These are phyloP conservation scores for Plasmodium vinckei DNA, from an alignment of 169 alveolate genomes.

Conservation along the genomic window DNA sequence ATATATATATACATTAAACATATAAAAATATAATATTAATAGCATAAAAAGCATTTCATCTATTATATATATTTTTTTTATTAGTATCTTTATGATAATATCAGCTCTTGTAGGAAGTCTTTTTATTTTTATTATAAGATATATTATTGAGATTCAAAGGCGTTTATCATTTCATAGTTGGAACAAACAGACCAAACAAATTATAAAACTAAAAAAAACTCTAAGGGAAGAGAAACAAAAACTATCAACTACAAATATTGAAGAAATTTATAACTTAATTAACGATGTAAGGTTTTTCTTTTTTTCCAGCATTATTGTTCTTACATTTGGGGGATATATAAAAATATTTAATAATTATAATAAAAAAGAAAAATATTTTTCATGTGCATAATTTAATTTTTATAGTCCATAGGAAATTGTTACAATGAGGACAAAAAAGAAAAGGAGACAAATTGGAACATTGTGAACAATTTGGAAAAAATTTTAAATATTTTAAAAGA, in stretches of 20 bases:
- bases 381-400: background rate
- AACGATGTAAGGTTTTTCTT: conserved; percentile 46
- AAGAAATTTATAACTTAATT: conserved; percentile 52
- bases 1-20: background rate
- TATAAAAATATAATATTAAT: background rate
- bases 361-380: conserved; percentile 4
- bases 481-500: conserved; percentile 64
- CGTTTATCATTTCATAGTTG: conserved; percentile 71
- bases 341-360: background rate
- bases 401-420: conserved; percentile 35
- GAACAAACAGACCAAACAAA: conserved; percentile 73
- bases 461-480: conserved; percentile 65
- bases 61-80: conserved; percentile 12
- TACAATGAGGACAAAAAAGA: background rate
- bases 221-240: conserved; percentile 54
- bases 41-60: background rate
- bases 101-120: conserved; percentile 67
- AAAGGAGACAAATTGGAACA: conserved; percentile 9
- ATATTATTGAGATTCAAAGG: conserved; percentile 74
- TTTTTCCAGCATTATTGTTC: background rate
- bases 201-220: conserved; percentile 33
- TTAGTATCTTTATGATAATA: conserved; percentile 71
- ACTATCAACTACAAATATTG: conserved; percentile 60
- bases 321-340: background rate
- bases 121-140: conserved; percentile 56